phyloP scores from a whole-genome alignment of 208 protist genomes.

The Crithidia brevicula region DNA sequence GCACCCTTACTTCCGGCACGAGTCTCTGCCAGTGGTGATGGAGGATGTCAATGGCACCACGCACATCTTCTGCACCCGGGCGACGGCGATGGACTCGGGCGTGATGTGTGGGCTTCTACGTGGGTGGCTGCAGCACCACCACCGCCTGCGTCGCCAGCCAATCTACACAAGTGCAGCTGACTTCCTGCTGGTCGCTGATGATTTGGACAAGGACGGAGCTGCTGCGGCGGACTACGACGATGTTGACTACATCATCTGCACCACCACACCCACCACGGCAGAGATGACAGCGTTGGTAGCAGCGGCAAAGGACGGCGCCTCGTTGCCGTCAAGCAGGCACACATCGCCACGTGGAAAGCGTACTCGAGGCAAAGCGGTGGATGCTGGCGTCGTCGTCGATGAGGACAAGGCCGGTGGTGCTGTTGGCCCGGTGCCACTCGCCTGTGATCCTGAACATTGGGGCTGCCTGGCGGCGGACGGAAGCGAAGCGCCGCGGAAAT shows the following conservation, averaged over 20 bases:
- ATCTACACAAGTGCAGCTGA: constrained; percentile 14
- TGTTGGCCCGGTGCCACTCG: too few relatives aligned
- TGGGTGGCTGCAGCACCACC: constrained; percentile 37
- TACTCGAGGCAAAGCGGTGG: too few relatives aligned
- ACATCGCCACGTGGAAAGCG: too few relatives aligned
- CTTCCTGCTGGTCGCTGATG: constrained; percentile 10
- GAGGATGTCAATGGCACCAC: constrained; percentile 45
- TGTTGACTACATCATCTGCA: constrained; percentile 26
- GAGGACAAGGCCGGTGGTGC: neutral
- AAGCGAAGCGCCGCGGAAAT: neutral
- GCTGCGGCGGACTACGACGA: neutral
- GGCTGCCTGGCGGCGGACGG: neutral
- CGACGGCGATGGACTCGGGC: constrained; percentile 13
- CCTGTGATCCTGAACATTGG: too few relatives aligned
- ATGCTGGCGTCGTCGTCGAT: neutral
- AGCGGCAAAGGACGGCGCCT: neutral
- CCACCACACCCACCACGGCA: neutral
- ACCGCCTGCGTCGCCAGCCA: constrained; percentile 21
- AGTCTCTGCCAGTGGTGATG: constrained; percentile 27
- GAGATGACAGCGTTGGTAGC: neutral
- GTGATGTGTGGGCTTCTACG: constrained; percentile 10
- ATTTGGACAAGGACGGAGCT: neutral
- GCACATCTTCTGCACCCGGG: constrained; percentile 38
- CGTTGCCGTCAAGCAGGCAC: too few relatives aligned
- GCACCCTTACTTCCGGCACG: constrained; percentile 27